phyloP scores from a whole-genome alignment of 352 stramenopile species.

The Phytopythium sindhum region DNA sequence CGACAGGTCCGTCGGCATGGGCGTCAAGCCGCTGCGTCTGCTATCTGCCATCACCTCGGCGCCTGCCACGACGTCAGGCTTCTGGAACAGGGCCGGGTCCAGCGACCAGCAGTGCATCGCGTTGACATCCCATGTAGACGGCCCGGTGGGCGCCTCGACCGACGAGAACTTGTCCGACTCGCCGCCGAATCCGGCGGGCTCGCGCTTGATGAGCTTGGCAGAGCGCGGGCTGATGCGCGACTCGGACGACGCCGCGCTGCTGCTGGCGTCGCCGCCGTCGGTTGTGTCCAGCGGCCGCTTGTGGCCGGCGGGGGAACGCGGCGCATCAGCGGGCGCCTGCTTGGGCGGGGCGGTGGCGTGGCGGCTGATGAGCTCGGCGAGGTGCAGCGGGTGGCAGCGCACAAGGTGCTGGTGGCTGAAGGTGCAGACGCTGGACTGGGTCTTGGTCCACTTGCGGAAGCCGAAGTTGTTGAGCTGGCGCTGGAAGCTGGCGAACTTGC shows the following conservation, averaged over 20 bases:
- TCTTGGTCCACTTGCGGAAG: conserved; percentile 88
- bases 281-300: conserved; percentile 15
- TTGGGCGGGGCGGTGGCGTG: conserved; percentile 14
- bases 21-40: conserved; percentile 5
- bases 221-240: conserved; percentile 6
- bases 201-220: conserved; percentile 23
- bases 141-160: neutral
- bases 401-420: conserved; percentile 73
- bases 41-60: neutral
- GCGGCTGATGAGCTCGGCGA: conserved; percentile 47
- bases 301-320: conserved; percentile 19
- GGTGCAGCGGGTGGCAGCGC: conserved; percentile 52
- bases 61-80: neutral
- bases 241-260: neutral
- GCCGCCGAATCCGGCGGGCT: conserved; percentile 5
- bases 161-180: neutral
- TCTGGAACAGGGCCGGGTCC: conserved; percentile 26
- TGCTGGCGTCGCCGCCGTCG: neutral
- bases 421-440: conserved; percentile 71
- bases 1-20: conserved; percentile 20
- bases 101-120: conserved; percentile 13
- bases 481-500: conserved; percentile 91
- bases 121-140: conserved; percentile 10
- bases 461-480: conserved; percentile 93
- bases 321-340: conserved; percentile 10